Evolutionary conservation across 169 alveolate genomes (phyloP), one percentile per base, ranked within the genome.

Genomic region (Plasmodium vinckei): DNA sequence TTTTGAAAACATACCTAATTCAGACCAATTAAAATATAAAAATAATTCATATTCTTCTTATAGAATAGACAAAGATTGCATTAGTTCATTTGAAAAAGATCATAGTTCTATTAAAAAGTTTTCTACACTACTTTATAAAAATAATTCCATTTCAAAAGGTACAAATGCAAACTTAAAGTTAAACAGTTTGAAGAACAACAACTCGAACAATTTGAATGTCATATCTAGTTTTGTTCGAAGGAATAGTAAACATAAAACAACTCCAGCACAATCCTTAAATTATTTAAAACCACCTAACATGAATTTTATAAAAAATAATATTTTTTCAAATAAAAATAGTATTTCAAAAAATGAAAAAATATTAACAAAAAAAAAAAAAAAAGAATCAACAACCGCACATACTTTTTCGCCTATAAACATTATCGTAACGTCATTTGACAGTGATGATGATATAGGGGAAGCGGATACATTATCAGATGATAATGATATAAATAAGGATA

Each of bases 271-370:
- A 3, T 51, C 90, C 9, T 39, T 82, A 44, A 82, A 82, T 67
- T 82, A 82, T 82, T 59, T 82, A 61, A 82, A 82, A 27, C 90
- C 90, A 9, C 90, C 90, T 9, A 54, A 54, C 19, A 82, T 67
- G 71, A 56, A 53, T 44, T 33, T 65, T 15, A 67, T 82, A 12
- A 82, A 57, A 56, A 82, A 67, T 82, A 44, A 82, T 82, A 19
- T 82, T 9, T 65, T 54, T 23, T 47, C 39, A 9, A 77, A 77
- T 27, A 77, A 56, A 56, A 77, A 77, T 57, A 5, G 39, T 3
- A 21, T 25, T 6, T 13, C 42, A n/a, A 77, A 77, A 56, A 77
- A 44, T 51, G 82, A 51, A 0, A 67, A 53, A 21, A 19, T 70
- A 1, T 42, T 63, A 5, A 63, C 75, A 15, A 19, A 56, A 15